Base-by-base conservation (phyloP, 2,329 filamentous ascomycete species). In the Cercospora sp. region DNA sequence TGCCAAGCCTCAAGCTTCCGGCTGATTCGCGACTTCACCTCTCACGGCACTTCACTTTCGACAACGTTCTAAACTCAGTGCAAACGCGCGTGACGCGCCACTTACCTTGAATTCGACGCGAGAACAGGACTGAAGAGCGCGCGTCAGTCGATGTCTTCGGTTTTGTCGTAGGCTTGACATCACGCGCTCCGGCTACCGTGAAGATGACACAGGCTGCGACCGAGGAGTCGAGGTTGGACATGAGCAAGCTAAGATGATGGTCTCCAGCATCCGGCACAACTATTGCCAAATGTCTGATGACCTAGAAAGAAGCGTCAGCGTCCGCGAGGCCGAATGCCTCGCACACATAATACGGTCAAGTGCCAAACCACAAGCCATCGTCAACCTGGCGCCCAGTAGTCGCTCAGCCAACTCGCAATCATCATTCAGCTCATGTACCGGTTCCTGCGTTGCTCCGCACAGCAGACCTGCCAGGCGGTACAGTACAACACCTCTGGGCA, bases 401-500 rank as follows among this genome's bases (percentile, higher is more conserved):
- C 55, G 16, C 55, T 58, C 28, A 58, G 55, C 30, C 55, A 58
- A 5, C 55, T 58, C 55, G 55, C 55, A 32, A 5, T 30, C 53
- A 32, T 7, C 12, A 18, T 18, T 32, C 26, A 2, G 53, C 28
- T 0, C 53, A n/a, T n/a, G n/a, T 9, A n/a, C 21, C 21, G 13
- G n/a, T 30, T 28, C 21, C 26, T 16, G n/a, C 5, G 21, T 30
- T 13, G 6, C 24, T n/a, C 53, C 53, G 16, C 5, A n/a, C 24
- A 6, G 55, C 28, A 21, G 28, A 26, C 2, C 55, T 58, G 30
- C 28, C 55, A 58, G 55, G 30, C 55, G 55, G 55, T 58, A 58
- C 55, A 58, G 55, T 34, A 58, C 55, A 58, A 58, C 55, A 58
- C 55, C 55, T 58, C 55, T 58, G 55, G 55, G 18, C 55, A 58